These are phyloP conservation scores for Cladosporium sp. DNA, from an alignment of 2,329 filamentous ascomycete species.

Conservation along the genomic window DNA sequence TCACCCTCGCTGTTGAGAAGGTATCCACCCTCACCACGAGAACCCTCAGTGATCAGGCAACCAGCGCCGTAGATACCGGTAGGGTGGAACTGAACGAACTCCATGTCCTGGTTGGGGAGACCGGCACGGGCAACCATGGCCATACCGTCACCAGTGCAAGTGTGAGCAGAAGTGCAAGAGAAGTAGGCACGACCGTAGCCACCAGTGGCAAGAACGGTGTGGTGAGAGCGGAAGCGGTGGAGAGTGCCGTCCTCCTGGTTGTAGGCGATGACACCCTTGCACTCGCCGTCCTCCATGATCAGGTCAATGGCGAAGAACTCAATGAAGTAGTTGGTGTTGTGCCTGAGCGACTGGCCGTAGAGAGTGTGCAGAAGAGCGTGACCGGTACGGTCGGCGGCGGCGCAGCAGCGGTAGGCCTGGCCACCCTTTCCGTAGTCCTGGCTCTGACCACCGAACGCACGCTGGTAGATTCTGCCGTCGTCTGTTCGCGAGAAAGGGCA, in stretches of 20 bases:
- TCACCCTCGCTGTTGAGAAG: slow-evolving; percentile 97
- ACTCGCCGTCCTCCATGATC: slow-evolving; percentile 96
- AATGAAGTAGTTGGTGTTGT: slow-evolving; percentile 99
- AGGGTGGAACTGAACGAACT: slow-evolving; percentile 99
- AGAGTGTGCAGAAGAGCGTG: slow-evolving; percentile 98
- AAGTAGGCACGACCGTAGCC: slow-evolving; percentile 98
- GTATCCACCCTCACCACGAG: slow-evolving; percentile 97
- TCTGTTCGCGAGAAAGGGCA: slow-evolving; percentile 96
- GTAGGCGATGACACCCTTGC: slow-evolving; percentile 94
- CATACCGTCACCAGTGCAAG: slow-evolving; percentile 98
- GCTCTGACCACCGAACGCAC: slow-evolving; percentile 96
- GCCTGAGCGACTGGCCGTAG: slow-evolving; percentile 92
- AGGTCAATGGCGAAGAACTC: slow-evolving; percentile 97
- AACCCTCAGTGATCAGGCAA: slow-evolving; percentile 96
- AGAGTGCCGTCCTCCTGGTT: slow-evolving; percentile 98
- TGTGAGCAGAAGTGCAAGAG: slow-evolving; percentile 96
- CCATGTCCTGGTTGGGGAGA: slow-evolving; percentile 97
- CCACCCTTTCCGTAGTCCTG: slow-evolving; percentile 95
- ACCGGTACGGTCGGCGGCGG: slow-evolving; percentile 92
- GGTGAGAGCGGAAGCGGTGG: slow-evolving; percentile 93
- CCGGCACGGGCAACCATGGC: slow-evolving; percentile 98
- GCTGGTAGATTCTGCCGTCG: slow-evolving; percentile 96
- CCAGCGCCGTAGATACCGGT: slow-evolving; percentile 98
- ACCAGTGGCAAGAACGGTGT: slow-evolving; percentile 95
- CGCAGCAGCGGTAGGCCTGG: slow-evolving; percentile 96